Conservation (phyloP, 352 stramenopile genomes). For the Globisporangium ultimum region DNA sequence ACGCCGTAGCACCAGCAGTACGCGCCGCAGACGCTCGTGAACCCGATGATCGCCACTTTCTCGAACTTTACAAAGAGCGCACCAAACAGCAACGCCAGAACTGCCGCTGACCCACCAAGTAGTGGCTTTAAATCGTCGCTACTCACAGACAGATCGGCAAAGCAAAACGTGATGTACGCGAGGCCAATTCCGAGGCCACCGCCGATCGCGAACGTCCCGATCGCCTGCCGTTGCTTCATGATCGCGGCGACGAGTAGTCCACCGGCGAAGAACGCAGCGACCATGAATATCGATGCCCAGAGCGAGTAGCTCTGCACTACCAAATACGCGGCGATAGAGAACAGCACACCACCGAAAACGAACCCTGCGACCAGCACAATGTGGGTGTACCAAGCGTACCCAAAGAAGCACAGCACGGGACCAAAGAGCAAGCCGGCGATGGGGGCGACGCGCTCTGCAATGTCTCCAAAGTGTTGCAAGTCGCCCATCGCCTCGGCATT, state of each 20-base stretch:
- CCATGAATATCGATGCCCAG: conserved; percentile 16
- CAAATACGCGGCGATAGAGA: conserved; percentile 10
- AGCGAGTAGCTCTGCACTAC: conserved; percentile 7
- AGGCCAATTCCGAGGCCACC: conserved; percentile 20
- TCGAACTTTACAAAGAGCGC: conserved; percentile 8
- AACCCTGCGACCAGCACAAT: conserved; percentile 21
- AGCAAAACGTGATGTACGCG: conserved; percentile 7
- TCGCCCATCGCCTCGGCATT: neutral
- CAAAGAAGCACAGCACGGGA: conserved; percentile 23
- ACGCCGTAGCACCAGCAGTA: conserved; percentile 23
- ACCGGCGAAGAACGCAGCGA: conserved; percentile 19
- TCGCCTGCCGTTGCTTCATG: conserved; percentile 8
- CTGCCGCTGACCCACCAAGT: neutral
- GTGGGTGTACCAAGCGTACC: conserved; percentile 19
- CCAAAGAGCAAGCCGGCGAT: conserved; percentile 21
- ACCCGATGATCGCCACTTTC: conserved; percentile 16
- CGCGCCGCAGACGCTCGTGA: conserved; percentile 30
- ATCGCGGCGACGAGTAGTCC: conserved; percentile 16
- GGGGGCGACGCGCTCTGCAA: conserved; percentile 4
- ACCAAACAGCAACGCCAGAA: conserved; percentile 1
- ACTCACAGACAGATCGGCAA: conserved; percentile 5
- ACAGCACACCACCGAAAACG: conserved; percentile 9
- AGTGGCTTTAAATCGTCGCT: neutral
- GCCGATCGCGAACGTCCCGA: conserved; percentile 11
- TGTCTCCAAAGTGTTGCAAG: conserved; percentile 1